Evolutionary conservation across 108 stramenopile genomes (phyloP), one percentile per base, ranked within the genome.

Genomic region (Cylindrotheca fusiformis): DNA sequence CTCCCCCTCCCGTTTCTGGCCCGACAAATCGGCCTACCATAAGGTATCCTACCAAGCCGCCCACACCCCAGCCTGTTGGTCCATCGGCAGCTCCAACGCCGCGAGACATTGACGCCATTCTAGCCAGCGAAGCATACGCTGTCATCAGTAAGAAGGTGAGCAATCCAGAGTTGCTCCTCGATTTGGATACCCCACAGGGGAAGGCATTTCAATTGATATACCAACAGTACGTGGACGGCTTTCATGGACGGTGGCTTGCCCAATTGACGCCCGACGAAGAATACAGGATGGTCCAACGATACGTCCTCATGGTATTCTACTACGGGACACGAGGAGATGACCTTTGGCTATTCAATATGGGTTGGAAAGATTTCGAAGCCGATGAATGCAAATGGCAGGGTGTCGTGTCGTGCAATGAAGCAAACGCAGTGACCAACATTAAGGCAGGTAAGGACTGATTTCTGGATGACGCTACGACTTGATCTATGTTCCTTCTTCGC

Each of bases 351-450:
- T 30, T 30, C 29, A 45, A 73, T 21, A 55, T 21, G 22, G 84
- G 84, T 45, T 85, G 84, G 84, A 52, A 58, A n/a, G 45, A 52
- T 33, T 52, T 60, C 21, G 55, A 29, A 5, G 59, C 67, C 24
- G 67, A 72, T 51, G 83, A 81, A 48, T 84, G 78, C 48, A 55
- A 69, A 2, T 84, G 83, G 83, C 67, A 60, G 65, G 83, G 83
- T 21, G 63, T 84, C 4, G 26, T 60, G 2, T 29, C 23, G 1
- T 64, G 27, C 63, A 48, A 61, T 49, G 4, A 24, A 28, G 23
- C 58, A 19, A 20, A 21, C 8, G 28, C 54, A 4, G 67, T 56
- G 18, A 52, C 67, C 5, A 56, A 46, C 8, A 23, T 75, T 26
- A 48, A 58, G 20, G 26, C 68, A 25, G 14, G 72, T 73, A 66